A percentile compares a stretch with the other conserved stretches of the same genome.
These are phyloP conservation scores for Uromyces viciae-fabae DNA, from an alignment of 1,284 basidiomycete species.

Conservation along the genomic window DNA sequence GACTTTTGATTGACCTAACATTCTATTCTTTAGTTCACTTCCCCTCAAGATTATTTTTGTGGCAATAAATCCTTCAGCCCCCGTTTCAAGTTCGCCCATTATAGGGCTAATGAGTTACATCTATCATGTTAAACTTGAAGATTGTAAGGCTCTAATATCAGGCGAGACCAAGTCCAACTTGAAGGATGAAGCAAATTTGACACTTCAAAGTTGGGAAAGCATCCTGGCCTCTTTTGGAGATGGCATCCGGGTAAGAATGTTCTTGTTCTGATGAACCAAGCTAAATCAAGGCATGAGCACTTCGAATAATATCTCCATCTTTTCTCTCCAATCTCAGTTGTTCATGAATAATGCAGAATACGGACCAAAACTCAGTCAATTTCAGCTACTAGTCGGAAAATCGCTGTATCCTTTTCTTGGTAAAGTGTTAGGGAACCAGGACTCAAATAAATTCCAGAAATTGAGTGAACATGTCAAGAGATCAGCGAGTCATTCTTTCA, in stretches of 20 bases:
- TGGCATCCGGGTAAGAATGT: constrained; percentile 23
- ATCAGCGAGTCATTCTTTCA: background rate
- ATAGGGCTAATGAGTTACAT: constrained; percentile 38
- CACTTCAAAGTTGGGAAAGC: constrained; percentile 28
- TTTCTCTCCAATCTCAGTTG: background rate
- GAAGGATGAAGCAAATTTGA: background rate
- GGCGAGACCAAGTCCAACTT: background rate
- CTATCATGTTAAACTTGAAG: constrained; percentile 26
- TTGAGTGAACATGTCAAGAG: constrained; percentile 14
- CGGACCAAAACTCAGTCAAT: constrained; percentile 9
- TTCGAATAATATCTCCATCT: background rate
- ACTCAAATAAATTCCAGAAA: background rate
- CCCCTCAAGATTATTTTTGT: constrained; percentile 31
- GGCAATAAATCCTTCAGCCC: background rate
- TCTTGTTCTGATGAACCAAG: background rate
- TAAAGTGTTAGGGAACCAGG: background rate
- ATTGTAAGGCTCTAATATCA: background rate
- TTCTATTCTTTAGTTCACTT: constrained; percentile 4
- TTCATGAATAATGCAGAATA: background rate
- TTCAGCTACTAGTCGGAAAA: constrained; percentile 23
- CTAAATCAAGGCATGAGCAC: background rate
- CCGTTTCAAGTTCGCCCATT: constrained; percentile 30
- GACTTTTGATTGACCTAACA: background rate
- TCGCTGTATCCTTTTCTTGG: constrained; percentile 20
- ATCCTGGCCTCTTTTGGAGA: constrained; percentile 41